Base-by-base conservation (phyloP, 2,329 filamentous ascomycete species). In the Ceratocystiopsis sp. region DNA sequence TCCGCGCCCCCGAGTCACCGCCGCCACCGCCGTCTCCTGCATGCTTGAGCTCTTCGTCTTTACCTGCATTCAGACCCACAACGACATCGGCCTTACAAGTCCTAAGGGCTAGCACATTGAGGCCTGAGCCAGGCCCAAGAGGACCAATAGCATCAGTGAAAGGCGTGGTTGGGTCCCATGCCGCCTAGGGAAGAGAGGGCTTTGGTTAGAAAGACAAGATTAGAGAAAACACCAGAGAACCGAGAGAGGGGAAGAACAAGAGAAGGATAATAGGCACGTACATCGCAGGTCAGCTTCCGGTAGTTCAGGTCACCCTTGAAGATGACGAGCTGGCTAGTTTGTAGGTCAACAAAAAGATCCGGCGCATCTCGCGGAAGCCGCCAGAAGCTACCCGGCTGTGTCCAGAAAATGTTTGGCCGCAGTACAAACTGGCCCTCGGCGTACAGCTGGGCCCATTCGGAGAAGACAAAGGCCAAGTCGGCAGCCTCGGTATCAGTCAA, bases 281-380 rank as follows among this genome's bases (percentile, higher is more conserved):
- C 85, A 67, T 98, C 91, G 40, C 76, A 82, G 29, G 81, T 86
- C 51, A 98, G 61, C 61, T 98, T 98, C 48, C 91, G 71, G 61
- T 96, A 98, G 64, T 98, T 98, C 52, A 98, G 59, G 57, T 98
- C 91, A 3, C 91, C 91, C 67, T 98, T 98, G 68, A 96, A 96
- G 44, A 98, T 77, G 13, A 94, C 84, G 16, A 98, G 67, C 59
- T 94, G 84, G 50, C 82, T 84, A 48, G 75, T 64, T 65, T 86
- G 80, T 44, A 98, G 62, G 55, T 96, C 89, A 8, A 83, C 71
- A 42, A 75, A 71, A 13, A 98, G 63, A 25, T 72, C 69, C 3
- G 75, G 71, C 1, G 77, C 83, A 19, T 75, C 68, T 14, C 66
- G 60, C 0, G 87, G 86, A 46, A 98, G 61, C 32, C 86, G 73